Percentiles rank a stretch among this genome's conserved stretches.
Evolutionary conservation across 176 grass and related monocot genomes (phyloP).

Genomic region (Ananas comosus): DNA sequence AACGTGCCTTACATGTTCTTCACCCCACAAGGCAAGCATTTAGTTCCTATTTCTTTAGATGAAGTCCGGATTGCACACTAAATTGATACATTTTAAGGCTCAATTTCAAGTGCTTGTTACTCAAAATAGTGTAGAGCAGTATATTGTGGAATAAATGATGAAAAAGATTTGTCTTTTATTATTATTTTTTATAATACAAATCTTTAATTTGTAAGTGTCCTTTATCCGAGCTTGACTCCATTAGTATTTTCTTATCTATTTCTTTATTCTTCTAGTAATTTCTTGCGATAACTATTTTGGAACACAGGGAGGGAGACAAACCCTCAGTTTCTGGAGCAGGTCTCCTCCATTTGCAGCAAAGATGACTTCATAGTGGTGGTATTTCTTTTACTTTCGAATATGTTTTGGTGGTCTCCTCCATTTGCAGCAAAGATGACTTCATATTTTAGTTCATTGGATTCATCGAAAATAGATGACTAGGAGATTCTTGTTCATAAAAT

Average conservation of each 20-base stretch:
- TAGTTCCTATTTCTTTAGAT: not conserved
- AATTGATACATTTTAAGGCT: too few relatives aligned
- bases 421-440: too few relatives aligned
- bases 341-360: conserved; percentile 35
- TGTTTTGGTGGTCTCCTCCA: not conserved
- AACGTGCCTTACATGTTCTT: conserved; percentile 67
- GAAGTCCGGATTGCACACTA: too few relatives aligned
- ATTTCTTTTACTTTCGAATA: conserved; percentile 8
- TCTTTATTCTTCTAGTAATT: not conserved
- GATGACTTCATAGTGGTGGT: conserved; percentile 60
- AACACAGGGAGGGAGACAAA: conserved; percentile 61
- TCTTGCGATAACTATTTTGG: not conserved
- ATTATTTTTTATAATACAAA: not conserved
- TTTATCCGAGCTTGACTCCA: not conserved
- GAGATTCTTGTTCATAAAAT: too few relatives aligned
- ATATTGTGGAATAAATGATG: too few relatives aligned
- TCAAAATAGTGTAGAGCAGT: too few relatives aligned
- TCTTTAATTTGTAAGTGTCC: not conserved
- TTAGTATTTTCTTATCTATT: too few relatives aligned
- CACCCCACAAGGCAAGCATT: conserved; percentile 42
- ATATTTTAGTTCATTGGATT: not conserved
- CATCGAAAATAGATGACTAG: too few relatives aligned
- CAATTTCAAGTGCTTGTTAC: too few relatives aligned
- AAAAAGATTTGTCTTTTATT: not conserved
- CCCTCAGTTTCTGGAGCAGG: conserved; percentile 43